Base-by-base conservation (phyloP, 257 asterid species). In the Petunia secreta region DNA sequence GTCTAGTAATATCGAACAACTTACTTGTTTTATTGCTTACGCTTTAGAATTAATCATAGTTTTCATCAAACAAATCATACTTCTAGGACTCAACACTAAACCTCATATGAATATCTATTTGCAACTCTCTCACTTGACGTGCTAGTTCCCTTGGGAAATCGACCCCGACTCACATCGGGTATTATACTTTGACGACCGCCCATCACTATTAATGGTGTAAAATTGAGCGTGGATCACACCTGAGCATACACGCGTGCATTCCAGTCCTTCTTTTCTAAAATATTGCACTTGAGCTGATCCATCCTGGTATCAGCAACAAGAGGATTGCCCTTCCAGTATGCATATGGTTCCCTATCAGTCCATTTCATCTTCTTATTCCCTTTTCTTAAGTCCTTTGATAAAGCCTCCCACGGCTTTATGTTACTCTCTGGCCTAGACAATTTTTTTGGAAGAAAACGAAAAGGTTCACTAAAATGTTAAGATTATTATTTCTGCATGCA, bases 321-420 rank as follows among this genome's bases (percentile, higher is more conserved):
- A 0, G 95, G 96, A 81, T 90, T 91, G 48, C 98, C 99, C 62
- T 92, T 95, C 99, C 99, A 95, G 75, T 87, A 93, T 58, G 99
- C 97, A 82, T 88, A 80, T 4, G 96, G 96, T 79, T 92, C 98
- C 84, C 98, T 87, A 11, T 89, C 94, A 1, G 79, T 80, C 99
- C 99, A 95, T 67, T 41, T 83, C 4, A 54, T 86, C 88, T 86
- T 83, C 79, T 48, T 62, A 63, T 86, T 95, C 78, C 97, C 99
- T 79, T 88, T 85, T 75, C 76, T 81, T 37, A 95, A 46, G 16
- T 91, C 96, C 87, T 87, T 80, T 1, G 81, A 69, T 85, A 92
- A 71, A 6, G 54, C 55, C 77, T 78, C 91, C 99, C 99, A 95
- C 1, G 99, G 97, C 84, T 90, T 95, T 81, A 95, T 89, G 57